Evolutionary conservation across 2,329 filamentous ascomycete species (phyloP).

Genomic region (Calonectria multiphialidica): DNA sequence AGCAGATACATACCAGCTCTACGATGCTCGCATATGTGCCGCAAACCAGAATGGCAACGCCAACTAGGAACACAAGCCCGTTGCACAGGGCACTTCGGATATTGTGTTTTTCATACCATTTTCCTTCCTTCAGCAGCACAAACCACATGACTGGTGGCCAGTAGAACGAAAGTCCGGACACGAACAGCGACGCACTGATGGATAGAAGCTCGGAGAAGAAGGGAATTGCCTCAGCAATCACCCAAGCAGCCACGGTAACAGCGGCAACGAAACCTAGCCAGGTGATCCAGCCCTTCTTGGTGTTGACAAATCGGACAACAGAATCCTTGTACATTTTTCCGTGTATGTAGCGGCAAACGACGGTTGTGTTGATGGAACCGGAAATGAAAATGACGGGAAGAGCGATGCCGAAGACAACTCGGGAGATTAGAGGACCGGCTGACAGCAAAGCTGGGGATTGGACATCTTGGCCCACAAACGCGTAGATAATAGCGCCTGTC

Average conservation of each 20-base stretch:
- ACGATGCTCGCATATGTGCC: background rate
- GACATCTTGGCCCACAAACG: background rate
- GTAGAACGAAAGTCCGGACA: background rate
- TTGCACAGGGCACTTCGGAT: background rate
- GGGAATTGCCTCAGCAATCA: background rate
- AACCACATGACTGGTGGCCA: background rate
- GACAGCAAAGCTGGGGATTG: too few relatives aligned
- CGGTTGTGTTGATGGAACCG: background rate
- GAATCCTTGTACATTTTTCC: background rate
- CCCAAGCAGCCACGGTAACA: background rate
- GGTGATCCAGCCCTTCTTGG: background rate
- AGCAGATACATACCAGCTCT: background rate
- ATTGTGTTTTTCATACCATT: background rate
- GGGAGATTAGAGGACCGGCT: too few relatives aligned
- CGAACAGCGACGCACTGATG: background rate
- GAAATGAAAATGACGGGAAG: too few relatives aligned
- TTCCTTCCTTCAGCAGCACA: background rate
- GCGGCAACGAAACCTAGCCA: background rate
- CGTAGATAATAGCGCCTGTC: background rate
- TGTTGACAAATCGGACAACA: background rate
- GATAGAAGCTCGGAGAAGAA: background rate
- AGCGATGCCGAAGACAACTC: too few relatives aligned
- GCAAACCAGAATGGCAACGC: background rate
- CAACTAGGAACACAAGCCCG: background rate
- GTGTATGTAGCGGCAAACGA: background rate